Base-by-base conservation (phyloP, 139 green algal species). In the Dunaliella sp. region DNA sequence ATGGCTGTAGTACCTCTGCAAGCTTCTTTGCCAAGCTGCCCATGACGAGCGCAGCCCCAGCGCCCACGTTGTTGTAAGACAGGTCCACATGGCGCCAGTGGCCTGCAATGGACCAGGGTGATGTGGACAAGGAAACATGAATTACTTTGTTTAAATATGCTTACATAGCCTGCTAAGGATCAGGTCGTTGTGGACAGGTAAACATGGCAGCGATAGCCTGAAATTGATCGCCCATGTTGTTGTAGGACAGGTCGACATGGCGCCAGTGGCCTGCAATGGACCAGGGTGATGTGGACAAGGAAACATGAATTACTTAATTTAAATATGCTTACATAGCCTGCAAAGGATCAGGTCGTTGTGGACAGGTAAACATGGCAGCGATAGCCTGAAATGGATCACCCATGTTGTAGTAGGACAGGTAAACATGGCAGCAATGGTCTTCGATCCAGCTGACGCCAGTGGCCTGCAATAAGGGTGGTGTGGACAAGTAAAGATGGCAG, bases 351-450 rank as follows among this genome's bases (percentile, higher is more conserved):
- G n/a, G n/a, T n/a, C n/a, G n/a, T n/a, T n/a, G n/a, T n/a, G n/a
- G n/a, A n/a, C n/a, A n/a, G n/a, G n/a, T n/a, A n/a, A n/a, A n/a
- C n/a, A n/a, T n/a, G n/a, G n/a, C n/a, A n/a, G n/a, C n/a, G n/a
- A n/a, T n/a, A n/a, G n/a, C n/a, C n/a, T n/a, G n/a, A n/a, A n/a
- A n/a, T n/a, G n/a, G n/a, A n/a, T n/a, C 83, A 2, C 86, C 89
- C 73, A 90, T 35, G 72, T 82, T 89, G 86, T 92, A 90, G 89
- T 88, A 74, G 1, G 83, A 87, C 38, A 92, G 81, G 81, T 92
- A 84, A 35, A 89, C 74, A 2, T 79, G 58, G 0, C 85, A n/a
- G 86, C 89, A 92, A 32, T 77, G 35, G 77, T 81, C 88, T 89
- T 36, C n/a, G 36, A 31, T 36, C 24, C 12, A n/a, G n/a, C 1